Conservation (phyloP, 352 stramenopile species). For the Phytopythium delawarense region DNA sequence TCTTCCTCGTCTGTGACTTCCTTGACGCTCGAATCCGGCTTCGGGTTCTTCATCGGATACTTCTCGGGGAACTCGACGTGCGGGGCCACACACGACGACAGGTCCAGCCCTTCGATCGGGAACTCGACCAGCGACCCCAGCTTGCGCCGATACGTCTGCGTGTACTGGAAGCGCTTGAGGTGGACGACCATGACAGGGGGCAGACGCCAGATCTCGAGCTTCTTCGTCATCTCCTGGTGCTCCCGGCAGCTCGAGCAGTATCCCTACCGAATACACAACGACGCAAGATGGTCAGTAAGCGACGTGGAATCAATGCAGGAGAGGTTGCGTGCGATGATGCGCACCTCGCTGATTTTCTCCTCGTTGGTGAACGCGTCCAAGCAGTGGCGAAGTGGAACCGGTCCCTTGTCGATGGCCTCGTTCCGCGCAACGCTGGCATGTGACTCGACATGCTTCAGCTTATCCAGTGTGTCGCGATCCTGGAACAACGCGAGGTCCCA, state of each 20-base stretch:
- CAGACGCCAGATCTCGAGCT: constrained; percentile 96
- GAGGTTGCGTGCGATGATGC: background rate
- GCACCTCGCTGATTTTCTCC: constrained; percentile 81
- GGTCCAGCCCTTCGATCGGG: constrained; percentile 93
- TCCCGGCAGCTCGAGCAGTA: constrained; percentile 97
- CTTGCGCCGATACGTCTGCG: constrained; percentile 87
- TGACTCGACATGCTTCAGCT: constrained; percentile 82
- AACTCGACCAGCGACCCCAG: constrained; percentile 94
- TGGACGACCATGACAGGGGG: constrained; percentile 98
- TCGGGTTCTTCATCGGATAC: constrained; percentile 67
- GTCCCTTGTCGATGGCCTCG: constrained; percentile 84
- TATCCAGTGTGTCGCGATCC: constrained; percentile 74
- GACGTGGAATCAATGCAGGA: constrained; percentile 6
- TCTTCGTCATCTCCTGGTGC: constrained; percentile 97
- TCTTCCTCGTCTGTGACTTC: constrained; percentile 6
- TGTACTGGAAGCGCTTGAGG: constrained; percentile 99
- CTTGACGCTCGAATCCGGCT: constrained; percentile 8
- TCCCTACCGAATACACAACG: constrained; percentile 19
- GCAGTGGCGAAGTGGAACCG: constrained; percentile 77
- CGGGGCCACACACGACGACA: constrained; percentile 86
- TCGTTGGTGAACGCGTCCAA: constrained; percentile 83
- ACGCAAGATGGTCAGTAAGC: background rate
- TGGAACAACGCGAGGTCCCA: constrained; percentile 85
- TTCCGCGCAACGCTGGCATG: constrained; percentile 82
- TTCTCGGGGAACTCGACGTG: constrained; percentile 76